Evolutionary conservation across 495 filamentous ascomycete genomes (phyloP).

Genomic region (Aspergillus diversus): DNA sequence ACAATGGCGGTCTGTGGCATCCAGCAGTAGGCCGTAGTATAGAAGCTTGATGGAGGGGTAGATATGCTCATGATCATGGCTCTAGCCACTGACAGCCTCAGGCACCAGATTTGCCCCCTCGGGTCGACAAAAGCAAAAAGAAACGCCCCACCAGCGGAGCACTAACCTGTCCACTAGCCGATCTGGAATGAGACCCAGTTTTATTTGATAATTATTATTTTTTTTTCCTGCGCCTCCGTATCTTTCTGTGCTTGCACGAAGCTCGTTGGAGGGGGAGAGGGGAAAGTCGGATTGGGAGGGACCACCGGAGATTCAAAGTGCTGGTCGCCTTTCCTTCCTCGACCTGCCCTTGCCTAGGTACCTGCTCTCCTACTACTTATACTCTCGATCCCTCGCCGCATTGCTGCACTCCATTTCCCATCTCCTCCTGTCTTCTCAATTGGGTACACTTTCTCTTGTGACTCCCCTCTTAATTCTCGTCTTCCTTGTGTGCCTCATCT

Average conservation of each 20-base stretch:
- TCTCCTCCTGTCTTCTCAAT: slow-evolving; percentile 4
- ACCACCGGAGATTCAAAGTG: neutral
- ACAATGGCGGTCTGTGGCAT: neutral
- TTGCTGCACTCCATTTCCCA: slow-evolving; percentile 10
- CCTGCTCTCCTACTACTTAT: slow-evolving; percentile 13
- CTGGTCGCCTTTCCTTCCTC: neutral
- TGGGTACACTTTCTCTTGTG: neutral
- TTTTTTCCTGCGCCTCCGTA: neutral
- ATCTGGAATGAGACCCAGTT: slow-evolving; percentile 9
- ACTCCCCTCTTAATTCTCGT: neutral
- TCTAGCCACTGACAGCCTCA: slow-evolving; percentile 19
- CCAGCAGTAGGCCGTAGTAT: neutral
- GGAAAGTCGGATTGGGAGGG: neutral
- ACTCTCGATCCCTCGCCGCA: slow-evolving; percentile 13
- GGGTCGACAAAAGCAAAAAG: slow-evolving; percentile 7
- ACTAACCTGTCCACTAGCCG: slow-evolving; percentile 7
- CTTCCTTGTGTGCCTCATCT: slow-evolving; percentile 1
- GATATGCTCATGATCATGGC: neutral
- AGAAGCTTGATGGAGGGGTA: neutral
- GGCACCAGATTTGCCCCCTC: slow-evolving; percentile 20
- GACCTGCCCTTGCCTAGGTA: neutral
- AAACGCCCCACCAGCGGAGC: slow-evolving; percentile 14
- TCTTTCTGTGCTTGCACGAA: neutral
- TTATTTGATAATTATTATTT: slow-evolving; percentile 7
- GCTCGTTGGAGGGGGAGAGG: slow-evolving; percentile 3